Percentiles rank a stretch among this genome's conserved stretches.
phyloP scores from a whole-genome alignment of 1,139 yeast species.

The Citeromyces hawaiiensis region DNA sequence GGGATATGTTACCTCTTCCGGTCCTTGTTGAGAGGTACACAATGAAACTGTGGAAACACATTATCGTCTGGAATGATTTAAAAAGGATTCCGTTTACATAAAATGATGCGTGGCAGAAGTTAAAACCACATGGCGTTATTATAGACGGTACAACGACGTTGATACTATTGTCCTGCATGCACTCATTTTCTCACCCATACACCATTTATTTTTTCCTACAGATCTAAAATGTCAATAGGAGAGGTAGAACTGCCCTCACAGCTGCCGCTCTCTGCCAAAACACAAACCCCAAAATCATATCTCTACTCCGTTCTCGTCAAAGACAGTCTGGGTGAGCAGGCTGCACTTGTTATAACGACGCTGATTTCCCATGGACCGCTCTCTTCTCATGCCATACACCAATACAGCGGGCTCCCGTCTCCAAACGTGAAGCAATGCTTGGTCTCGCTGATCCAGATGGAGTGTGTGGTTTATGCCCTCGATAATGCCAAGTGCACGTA shows the following conservation, averaged over 20 bases:
- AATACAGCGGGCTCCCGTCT: conserved; percentile 25
- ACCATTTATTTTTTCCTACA: neutral
- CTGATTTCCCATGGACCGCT: conserved; percentile 50
- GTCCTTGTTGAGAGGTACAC: no score
- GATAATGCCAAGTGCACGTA: conserved; percentile 27
- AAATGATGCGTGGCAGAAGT: no score
- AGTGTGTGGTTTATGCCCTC: conserved; percentile 42
- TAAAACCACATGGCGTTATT: no score
- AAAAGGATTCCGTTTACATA: no score
- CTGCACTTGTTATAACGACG: conserved; percentile 37
- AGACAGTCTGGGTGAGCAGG: conserved; percentile 51
- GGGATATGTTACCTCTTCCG: no score
- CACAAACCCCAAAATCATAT: conserved; percentile 50
- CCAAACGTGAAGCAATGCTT: conserved; percentile 39
- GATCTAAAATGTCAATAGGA: conserved; percentile 1
- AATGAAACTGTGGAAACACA: no score
- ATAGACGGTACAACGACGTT: no score
- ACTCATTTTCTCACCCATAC: no score
- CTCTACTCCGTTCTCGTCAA: conserved; percentile 40
- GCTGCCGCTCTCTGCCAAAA: conserved; percentile 7
- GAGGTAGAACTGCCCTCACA: neutral
- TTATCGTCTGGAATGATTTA: no score
- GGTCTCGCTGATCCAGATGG: conserved; percentile 53
- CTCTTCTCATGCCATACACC: conserved; percentile 31
- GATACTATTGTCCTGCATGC: no score